Evolutionary conservation across 1,284 basidiomycete species (phyloP), one percentile per base, ranked within the genome.

Genomic region (Apiotrichum domesticum): DNA sequence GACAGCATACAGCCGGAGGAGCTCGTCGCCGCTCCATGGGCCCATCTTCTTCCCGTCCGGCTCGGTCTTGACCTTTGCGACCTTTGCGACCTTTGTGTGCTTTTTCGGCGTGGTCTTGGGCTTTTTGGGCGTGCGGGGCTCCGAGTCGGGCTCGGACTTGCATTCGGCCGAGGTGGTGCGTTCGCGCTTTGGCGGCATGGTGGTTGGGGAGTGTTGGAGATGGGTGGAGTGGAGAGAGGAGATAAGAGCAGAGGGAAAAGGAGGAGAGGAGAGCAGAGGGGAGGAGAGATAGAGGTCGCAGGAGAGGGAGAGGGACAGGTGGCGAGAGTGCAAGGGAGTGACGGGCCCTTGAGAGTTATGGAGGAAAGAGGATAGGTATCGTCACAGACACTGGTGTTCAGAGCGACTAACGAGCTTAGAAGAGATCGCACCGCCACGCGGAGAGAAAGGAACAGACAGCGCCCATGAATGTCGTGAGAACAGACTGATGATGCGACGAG

Each of bases 271-370:
- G 10, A 45, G 14, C 35, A 51, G 34, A 37, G 15, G n/a, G 47
- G 32, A 45, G 46, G 2, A 14, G 34, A 29, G 41, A 42, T 13
- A 15, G 14, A 14, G 8, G 14, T 35, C 4, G 6, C 8, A 21
- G 10, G 41, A 14, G 52, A 43, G 33, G 45, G 5, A 32, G 46
- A 14, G 33, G 14, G 9, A 35, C 14, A 32, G 15, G 15, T 13
- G 46, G 34, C 32, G 48, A 40, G 39, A 68, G 93, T 83, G 69
- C 91, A 83, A 73, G 95, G 95, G 3, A 76, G 87, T 51, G 95
- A 80, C 10, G 91, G 83, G 21, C 21, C 21, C 21, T 21, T 21
- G 39, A 82, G 82, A 35, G 45, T 37, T 35, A 15, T 10, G 32
- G 15, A 11, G 29, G 35, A n/a, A 40, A 54, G 51, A 45, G 47